A percentile compares a stretch with the other conserved stretches of the same genome.
These are phyloP conservation scores for Fusarium penzigii DNA, from an alignment of 2,329 filamentous ascomycete genomes.

Conservation along the genomic window DNA sequence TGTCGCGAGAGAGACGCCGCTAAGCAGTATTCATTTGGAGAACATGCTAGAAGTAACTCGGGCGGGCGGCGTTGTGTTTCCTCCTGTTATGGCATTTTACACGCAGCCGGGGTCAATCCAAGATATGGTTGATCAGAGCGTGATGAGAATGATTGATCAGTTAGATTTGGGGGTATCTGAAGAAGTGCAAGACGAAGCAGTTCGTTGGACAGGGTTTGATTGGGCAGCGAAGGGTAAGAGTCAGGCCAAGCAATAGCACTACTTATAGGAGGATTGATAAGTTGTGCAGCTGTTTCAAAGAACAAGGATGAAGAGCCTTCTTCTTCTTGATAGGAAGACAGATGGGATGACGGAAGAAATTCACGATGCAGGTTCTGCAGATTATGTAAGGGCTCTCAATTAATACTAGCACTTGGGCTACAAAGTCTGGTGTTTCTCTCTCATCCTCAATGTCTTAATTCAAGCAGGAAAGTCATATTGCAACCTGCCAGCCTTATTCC, in stretches of 20 bases:
- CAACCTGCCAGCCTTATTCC: too few relatives aligned
- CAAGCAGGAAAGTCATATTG: too few relatives aligned
- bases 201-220: neutral
- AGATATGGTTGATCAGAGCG: constrained; percentile 11
- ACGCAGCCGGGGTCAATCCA: constrained; percentile 4
- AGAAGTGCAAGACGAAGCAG: too few relatives aligned
- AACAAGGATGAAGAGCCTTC: too few relatives aligned
- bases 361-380: too few relatives aligned
- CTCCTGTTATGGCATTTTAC: constrained; percentile 13
- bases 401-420: too few relatives aligned
- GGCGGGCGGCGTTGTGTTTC: constrained; percentile 10
- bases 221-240: neutral
- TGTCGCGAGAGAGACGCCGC: neutral
- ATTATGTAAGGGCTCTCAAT: too few relatives aligned
- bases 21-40: constrained; percentile 12
- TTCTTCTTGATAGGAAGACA: too few relatives aligned
- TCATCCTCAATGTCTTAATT: too few relatives aligned
- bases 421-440: too few relatives aligned
- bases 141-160: constrained; percentile 11
- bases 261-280: neutral
- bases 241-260: neutral
- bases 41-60: constrained; percentile 10
- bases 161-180: constrained; percentile 1
- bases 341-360: too few relatives aligned
- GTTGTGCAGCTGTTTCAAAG: neutral